These are phyloP conservation scores for Geranium rotundifolium DNA, from an alignment of 345 rosid species.

Conservation along the genomic window DNA sequence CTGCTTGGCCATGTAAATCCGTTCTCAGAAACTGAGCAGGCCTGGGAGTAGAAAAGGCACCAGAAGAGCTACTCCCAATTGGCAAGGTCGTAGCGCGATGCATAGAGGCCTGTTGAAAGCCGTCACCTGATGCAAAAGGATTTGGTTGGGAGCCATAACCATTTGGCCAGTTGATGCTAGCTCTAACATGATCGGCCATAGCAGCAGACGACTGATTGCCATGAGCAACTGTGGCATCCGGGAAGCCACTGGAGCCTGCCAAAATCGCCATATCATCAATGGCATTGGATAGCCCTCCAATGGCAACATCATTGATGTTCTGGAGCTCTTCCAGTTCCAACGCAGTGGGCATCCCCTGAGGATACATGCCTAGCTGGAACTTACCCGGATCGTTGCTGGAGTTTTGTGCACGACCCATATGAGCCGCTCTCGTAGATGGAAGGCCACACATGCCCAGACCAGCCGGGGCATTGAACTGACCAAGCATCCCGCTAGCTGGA, in stretches of 20 bases:
- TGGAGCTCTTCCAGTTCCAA: slow-evolving; percentile 54
- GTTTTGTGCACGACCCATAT: slow-evolving; percentile 19
- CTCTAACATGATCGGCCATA: slow-evolving; percentile 20
- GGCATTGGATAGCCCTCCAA: slow-evolving; percentile 18
- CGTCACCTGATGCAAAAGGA: slow-evolving; percentile 18
- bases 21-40: slow-evolving; percentile 15
- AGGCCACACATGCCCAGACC: slow-evolving; percentile 50
- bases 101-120: slow-evolving; percentile 17
- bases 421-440: slow-evolving; percentile 46
- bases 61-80: slow-evolving; percentile 21
- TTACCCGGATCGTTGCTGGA: slow-evolving; percentile 11
- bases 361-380: slow-evolving; percentile 32
- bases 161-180: slow-evolving; percentile 40
- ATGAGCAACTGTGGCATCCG: slow-evolving; percentile 10
- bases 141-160: slow-evolving; percentile 19
- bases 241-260: slow-evolving; percentile 23
- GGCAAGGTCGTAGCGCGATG: slow-evolving; percentile 29
- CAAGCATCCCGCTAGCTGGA: slow-evolving; percentile 48
- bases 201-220: slow-evolving; percentile 25
- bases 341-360: slow-evolving; percentile 62
- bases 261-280: slow-evolving; percentile 15
- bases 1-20: slow-evolving; percentile 18
- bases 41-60: slow-evolving; percentile 25
- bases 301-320: slow-evolving; percentile 18
- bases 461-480: slow-evolving; percentile 52